A percentile compares a stretch with the other conserved stretches of the same genome.
phyloP scores from a whole-genome alignment of 73 alveolate species.

The Stentor coeruleus region DNA sequence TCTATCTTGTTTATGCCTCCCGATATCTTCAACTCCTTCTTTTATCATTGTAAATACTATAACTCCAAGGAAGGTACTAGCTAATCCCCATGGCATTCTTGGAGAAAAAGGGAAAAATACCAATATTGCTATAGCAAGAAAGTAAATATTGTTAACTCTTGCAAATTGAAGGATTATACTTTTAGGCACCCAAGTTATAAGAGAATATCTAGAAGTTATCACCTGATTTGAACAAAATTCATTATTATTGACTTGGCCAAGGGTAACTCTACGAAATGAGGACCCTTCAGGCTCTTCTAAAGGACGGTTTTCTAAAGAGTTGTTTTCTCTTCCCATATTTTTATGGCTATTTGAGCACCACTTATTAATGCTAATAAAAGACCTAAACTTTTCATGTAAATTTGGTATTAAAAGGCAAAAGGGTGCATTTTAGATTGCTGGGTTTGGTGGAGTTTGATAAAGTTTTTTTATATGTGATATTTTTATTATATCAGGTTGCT shows the following conservation, averaged over 20 bases:
- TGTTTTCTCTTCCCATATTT: too few species aligned
- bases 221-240: conserved; percentile 15
- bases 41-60: conserved; percentile 88
- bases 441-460: too few species aligned
- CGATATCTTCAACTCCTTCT: conserved; percentile 86
- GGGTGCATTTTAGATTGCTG: too few species aligned
- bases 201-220: conserved; percentile 52
- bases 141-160: conserved; percentile 70
- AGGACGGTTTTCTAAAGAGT: too few species aligned
- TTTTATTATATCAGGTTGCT: too few species aligned
- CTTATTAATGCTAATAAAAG: too few species aligned
- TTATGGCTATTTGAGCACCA: too few species aligned
- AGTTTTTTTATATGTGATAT: too few species aligned
- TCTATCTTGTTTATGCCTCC: conserved; percentile 55
- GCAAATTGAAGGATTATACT: conserved; percentile 63
- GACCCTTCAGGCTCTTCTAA: too few species aligned
- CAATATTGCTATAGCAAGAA: conserved; percentile 68
- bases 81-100: conserved; percentile 80
- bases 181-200: conserved; percentile 78
- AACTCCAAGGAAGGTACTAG: conserved; percentile 84
- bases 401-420: too few species aligned
- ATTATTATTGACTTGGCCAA: not conserved
- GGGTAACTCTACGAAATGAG: not conserved
- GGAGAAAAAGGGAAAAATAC: conserved; percentile 87
- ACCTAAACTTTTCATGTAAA: too few species aligned